These are phyloP conservation scores for Oidiodendron maius DNA, from an alignment of 495 filamentous ascomycete genomes.

Conservation along the genomic window DNA sequence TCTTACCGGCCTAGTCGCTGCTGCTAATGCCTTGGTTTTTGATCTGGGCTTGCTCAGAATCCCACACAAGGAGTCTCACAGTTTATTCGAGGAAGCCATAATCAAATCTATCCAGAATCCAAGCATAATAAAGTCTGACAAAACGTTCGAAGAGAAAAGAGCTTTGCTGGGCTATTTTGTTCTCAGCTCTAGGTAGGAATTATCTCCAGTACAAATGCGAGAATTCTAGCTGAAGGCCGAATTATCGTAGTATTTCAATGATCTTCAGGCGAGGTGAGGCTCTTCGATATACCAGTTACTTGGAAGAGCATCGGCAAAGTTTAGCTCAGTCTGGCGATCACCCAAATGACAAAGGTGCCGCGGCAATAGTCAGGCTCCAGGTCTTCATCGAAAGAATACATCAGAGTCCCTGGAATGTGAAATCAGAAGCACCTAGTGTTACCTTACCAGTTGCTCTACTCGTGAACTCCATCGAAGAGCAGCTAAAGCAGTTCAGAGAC, in stretches of 20 bases:
- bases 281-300: constrained; percentile 31
- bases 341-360: constrained; percentile 8
- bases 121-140: background rate
- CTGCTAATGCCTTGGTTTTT: constrained; percentile 2
- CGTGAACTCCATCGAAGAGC: constrained; percentile 3
- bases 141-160: constrained; percentile 11
- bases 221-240: no score
- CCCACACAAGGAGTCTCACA: background rate
- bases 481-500: constrained; percentile 5
- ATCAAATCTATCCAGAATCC: background rate
- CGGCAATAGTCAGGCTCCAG: constrained; percentile 4
- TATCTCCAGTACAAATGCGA: background rate
- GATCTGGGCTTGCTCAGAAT: constrained; percentile 9
- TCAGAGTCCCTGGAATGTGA: constrained; percentile 7
- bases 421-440: background rate
- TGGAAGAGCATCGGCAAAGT: constrained; percentile 28
- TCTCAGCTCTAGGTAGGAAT: constrained; percentile 2
- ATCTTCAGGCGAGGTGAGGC: constrained; percentile 12
- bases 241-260: background rate
- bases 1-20: constrained; percentile 1
- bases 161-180: constrained; percentile 7
- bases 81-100: no score
- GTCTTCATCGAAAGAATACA: constrained; percentile 6
- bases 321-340: constrained; percentile 16
- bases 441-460: constrained; percentile 3